Base-by-base conservation (phyloP, 2,329 filamentous ascomycete species). In the Chaetothyriales sp. region DNA sequence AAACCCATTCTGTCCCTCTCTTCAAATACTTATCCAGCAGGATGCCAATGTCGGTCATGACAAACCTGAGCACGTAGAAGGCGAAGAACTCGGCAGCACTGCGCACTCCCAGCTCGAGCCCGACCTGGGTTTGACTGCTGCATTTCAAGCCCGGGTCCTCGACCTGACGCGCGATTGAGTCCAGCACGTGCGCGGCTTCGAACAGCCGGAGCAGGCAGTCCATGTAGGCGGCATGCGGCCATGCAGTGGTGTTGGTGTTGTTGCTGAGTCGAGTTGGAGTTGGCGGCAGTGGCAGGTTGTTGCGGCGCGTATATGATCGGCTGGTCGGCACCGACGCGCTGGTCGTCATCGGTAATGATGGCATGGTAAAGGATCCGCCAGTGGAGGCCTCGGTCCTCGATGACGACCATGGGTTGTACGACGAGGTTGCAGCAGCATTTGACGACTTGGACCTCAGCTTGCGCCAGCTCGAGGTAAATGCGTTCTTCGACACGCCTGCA, bases 61-160 rank as follows among this genome's bases (percentile, higher is more conserved):
- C 88, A 65, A 98, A 98, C 18, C 92, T 83, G 67, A 90, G 95
- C 25, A 98, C 77, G 65, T 92, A 96, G 67, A 98, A 95, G 15
- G 84, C 89, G 65, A 98, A 98, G 68, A 98, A 98, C 68, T 98
- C 92, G 32, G 90, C 86, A 6, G 90, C 92, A 66, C 95, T 90
- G 43, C 90, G 80, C 36, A 88, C 88, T 64, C 87, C 92, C 43
- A 98, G 77, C 68, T 98, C 92, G 32, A 98, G 78, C 8, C 92
- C 92, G 49, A 98, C 89, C 64, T 95, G 89, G 7, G 92, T 96
- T 62, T 87, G 88, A 60, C 89, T 90, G 18, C 87, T 88, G 67
- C 92, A 86, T 59, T 86, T 85, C 50, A 96, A 77, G 8, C 90
- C 90, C 5, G 90, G 90, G 63, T 96, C 90, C 64, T 95, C 90